Evolutionary conservation across 1,284 basidiomycete genomes (phyloP).

Genomic region (Apiotrichum akiyoshidainum): DNA sequence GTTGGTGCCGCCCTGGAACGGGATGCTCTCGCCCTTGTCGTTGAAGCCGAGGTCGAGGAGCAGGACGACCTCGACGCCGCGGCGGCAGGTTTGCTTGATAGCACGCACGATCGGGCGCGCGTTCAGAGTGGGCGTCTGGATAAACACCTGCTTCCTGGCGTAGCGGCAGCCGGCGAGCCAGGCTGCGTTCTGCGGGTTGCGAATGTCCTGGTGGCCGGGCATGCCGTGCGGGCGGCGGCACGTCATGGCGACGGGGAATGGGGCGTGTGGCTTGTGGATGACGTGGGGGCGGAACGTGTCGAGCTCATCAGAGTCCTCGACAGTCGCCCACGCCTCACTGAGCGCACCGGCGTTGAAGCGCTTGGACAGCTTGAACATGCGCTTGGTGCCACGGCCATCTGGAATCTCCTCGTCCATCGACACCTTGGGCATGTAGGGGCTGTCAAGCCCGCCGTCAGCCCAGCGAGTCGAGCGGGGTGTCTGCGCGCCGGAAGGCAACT

Average conservation of each 20-base stretch:
- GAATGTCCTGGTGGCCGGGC: conserved; percentile 55
- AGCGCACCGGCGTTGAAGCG: conserved; percentile 53
- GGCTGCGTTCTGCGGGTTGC: conserved; percentile 68
- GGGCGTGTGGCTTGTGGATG: conserved; percentile 59
- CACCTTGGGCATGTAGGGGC: conserved; percentile 13
- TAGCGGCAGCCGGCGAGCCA: conserved; percentile 71
- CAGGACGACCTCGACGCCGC: conserved; percentile 65
- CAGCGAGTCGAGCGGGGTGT: conserved; percentile 8
- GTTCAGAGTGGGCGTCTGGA: conserved; percentile 74
- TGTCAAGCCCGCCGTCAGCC: conserved; percentile 7
- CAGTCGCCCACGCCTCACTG: conserved; percentile 52
- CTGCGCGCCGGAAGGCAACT: neutral
- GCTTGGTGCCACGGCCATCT: conserved; percentile 39
- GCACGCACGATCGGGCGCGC: conserved; percentile 65
- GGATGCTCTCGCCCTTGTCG: conserved; percentile 62
- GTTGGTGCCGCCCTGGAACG: conserved; percentile 76
- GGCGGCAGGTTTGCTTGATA: conserved; percentile 62
- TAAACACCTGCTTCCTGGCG: conserved; percentile 67
- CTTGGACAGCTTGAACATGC: conserved; percentile 49
- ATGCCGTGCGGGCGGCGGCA: conserved; percentile 66
- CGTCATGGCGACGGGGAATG: conserved; percentile 70
- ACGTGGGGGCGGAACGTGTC: conserved; percentile 58
- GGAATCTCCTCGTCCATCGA: conserved; percentile 26
- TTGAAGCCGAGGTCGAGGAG: conserved; percentile 68
- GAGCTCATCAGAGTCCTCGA: conserved; percentile 53